A percentile compares a stretch with the other conserved stretches of the same genome.
Conservation (phyloP, 192 early-diverging fungal genomes). For the Obelidium mucronatum region DNA sequence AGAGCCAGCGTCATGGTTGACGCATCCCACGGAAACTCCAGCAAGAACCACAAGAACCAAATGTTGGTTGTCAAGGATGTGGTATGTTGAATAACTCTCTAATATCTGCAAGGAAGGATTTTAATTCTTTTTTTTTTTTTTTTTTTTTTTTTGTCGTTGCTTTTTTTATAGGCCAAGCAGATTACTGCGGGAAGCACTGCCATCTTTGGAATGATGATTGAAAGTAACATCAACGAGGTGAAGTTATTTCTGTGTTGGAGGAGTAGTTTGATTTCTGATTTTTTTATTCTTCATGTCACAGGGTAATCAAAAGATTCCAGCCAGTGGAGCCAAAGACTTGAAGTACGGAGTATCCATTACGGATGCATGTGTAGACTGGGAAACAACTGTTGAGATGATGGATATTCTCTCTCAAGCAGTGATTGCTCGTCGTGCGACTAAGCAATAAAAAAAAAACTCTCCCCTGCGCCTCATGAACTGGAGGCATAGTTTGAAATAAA, state of each 20-base stretch:
- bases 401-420: slow-evolving; percentile 46
- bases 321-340: slow-evolving; percentile 74
- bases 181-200: slow-evolving; percentile 67
- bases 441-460: not conserved
- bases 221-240: slow-evolving; percentile 67
- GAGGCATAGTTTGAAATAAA: too few relatives aligned
- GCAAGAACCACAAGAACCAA: slow-evolving; percentile 87
- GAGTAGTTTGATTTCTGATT: not conserved
- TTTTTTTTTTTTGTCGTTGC: too few relatives aligned
- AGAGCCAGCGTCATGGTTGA: slow-evolving; percentile 87
- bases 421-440: not conserved
- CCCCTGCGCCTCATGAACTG: too few relatives aligned
- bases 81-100: not conserved
- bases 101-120: not conserved
- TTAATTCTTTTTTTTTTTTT: too few relatives aligned
- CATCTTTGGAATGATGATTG: slow-evolving; percentile 97
- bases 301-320: slow-evolving; percentile 72
- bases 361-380: slow-evolving; percentile 95
- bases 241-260: not conserved
- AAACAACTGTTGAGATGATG: slow-evolving; percentile 82
- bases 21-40: slow-evolving; percentile 94
- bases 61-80: slow-evolving; percentile 78
- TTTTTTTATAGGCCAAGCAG: slow-evolving; percentile 20
- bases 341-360: slow-evolving; percentile 91
- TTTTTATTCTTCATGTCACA: slow-evolving; percentile 46